phyloP scores from a whole-genome alignment of 257 asterid species.

The Nicotiana knightiana region DNA sequence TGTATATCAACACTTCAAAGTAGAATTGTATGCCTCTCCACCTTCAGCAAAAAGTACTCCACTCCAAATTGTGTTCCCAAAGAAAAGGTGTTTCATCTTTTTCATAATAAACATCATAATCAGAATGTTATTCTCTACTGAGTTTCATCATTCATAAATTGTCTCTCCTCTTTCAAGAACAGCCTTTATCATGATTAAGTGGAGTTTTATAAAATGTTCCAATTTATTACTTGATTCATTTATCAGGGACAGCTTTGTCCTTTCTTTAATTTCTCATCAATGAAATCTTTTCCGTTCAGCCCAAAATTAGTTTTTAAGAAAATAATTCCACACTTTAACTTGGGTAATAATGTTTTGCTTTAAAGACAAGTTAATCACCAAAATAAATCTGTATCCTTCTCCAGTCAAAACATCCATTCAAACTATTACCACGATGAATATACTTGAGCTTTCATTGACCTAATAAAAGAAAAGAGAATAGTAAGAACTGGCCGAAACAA shows the following conservation, averaged over 20 bases:
- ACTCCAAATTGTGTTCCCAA: neutral
- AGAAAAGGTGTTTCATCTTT: neutral
- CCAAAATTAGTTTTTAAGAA: neutral
- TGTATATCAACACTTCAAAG: neutral
- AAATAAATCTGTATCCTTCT: neutral
- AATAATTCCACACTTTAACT: neutral
- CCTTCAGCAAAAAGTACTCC: neutral
- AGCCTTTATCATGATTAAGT: neutral
- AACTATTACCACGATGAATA: neutral
- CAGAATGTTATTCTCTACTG: neutral
- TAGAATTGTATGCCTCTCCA: neutral
- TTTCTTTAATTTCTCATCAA: neutral
- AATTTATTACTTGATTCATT: neutral
- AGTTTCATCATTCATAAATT: neutral
- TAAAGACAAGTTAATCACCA: neutral
- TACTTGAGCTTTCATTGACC: neutral
- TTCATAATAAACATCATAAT: neutral
- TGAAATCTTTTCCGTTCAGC: neutral
- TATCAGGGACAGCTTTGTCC: neutral
- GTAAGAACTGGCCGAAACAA: neutral
- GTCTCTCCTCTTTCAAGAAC: neutral
- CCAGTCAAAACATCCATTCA: constrained; percentile 5
- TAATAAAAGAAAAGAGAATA: neutral
- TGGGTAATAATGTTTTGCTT: neutral
- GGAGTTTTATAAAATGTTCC: neutral